Evolutionary conservation across 139 green algal genomes (phyloP).

Genomic region (Micractinium sp.): DNA sequence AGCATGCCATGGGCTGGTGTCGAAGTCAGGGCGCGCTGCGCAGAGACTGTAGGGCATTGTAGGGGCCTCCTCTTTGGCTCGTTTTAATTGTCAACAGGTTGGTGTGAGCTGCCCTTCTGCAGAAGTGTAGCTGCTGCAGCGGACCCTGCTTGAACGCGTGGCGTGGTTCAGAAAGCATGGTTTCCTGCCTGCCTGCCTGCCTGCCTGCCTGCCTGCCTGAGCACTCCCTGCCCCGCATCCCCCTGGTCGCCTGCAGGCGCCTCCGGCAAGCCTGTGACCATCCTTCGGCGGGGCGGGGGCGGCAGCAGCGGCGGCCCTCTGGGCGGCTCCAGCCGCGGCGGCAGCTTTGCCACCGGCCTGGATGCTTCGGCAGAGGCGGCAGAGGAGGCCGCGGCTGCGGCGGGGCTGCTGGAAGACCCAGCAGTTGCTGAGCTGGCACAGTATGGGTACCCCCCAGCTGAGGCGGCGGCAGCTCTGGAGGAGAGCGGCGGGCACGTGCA

Average conservation of each 20-base stretch:
- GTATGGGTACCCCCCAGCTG: constrained; percentile 55
- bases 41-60: too few species aligned
- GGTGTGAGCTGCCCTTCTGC: too few species aligned
- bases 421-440: constrained; percentile 46
- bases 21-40: too few species aligned
- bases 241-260: constrained; percentile 38
- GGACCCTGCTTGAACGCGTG: too few species aligned
- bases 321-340: not conserved
- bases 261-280: constrained; percentile 47
- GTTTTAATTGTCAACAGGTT: too few species aligned
- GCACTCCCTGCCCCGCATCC: too few species aligned
- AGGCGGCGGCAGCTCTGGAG: constrained; percentile 50
- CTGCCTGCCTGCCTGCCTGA: not conserved
- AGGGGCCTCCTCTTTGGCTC: too few species aligned
- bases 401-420: constrained; percentile 29
- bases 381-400: not conserved
- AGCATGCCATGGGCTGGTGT: too few species aligned
- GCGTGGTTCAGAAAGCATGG: too few species aligned
- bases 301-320: not conserved
- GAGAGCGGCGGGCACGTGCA: constrained; percentile 47
- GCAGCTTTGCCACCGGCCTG: not conserved
- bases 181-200: not conserved
- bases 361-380: constrained; percentile 3
- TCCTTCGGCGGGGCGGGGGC: constrained; percentile 28
- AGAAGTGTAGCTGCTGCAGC: too few species aligned